A percentile compares a stretch with the other conserved stretches of the same genome.
Evolutionary conservation across 768 basidiomycete genomes (phyloP).

Genomic region (Trametes meyenii): DNA sequence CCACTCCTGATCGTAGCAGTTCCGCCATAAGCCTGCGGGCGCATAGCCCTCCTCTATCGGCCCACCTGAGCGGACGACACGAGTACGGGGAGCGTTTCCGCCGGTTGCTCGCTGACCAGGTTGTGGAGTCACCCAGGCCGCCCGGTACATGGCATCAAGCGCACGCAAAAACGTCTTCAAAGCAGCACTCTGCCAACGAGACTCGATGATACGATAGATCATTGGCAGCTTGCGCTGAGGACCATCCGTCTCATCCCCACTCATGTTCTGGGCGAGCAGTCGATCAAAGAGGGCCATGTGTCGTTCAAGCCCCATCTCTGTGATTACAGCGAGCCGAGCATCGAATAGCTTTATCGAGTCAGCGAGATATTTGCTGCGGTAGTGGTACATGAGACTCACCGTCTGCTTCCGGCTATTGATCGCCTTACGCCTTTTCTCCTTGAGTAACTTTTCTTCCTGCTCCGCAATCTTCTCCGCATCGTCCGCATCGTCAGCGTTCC

Average conservation of each 20-base stretch:
- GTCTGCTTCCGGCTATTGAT: conserved; percentile 1
- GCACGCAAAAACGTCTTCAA: conserved; percentile 6
- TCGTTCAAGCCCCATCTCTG: background rate
- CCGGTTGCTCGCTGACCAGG: background rate
- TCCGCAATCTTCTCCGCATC: background rate
- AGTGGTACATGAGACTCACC: background rate
- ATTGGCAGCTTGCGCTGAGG: background rate
- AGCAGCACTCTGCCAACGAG: conserved; percentile 2
- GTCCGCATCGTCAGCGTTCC: background rate
- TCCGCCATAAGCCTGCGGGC: conserved; percentile 8
- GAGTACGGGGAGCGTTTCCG: background rate
- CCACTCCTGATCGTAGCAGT: conserved; percentile 8
- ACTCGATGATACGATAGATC: conserved; percentile 9
- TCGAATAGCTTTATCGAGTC: background rate
- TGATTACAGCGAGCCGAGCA: background rate
- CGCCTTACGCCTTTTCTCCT: background rate
- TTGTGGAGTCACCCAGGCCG: background rate
- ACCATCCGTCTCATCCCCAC: conserved; percentile 10
- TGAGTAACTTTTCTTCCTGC: background rate
- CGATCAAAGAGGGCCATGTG: background rate
- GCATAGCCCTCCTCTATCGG: background rate
- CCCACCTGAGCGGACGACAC: background rate
- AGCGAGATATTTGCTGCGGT: background rate
- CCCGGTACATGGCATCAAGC: conserved; percentile 3
- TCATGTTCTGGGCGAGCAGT: conserved; percentile 7